A percentile compares a stretch with the other conserved stretches of the same genome.
Conservation (phyloP, 768 basidiomycete species). For the Suillus subaureus region DNA sequence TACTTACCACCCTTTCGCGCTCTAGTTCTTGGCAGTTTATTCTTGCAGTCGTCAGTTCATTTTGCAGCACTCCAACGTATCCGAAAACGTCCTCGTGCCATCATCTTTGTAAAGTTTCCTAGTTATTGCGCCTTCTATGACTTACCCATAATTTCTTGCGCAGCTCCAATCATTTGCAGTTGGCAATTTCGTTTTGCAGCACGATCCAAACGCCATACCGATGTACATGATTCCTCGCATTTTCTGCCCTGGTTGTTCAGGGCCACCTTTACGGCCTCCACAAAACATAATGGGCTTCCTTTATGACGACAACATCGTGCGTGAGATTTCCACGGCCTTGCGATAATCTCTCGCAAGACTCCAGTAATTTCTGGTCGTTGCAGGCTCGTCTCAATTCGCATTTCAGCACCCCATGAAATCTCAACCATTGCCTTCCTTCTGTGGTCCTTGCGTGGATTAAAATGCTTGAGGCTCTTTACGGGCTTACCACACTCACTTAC, state of each 20-base stretch:
- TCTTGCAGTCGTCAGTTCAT: slow-evolving; percentile 3
- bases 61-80: neutral
- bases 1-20: slow-evolving; percentile 19
- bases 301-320: neutral
- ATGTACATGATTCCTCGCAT: neutral
- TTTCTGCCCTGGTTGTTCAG: neutral
- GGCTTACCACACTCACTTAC: neutral
- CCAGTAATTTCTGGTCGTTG: neutral
- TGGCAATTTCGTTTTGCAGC: neutral
- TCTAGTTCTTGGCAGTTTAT: slow-evolving; percentile 6
- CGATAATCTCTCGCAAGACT: neutral
- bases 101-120: neutral
- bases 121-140: neutral
- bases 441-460: neutral
- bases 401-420: neutral
- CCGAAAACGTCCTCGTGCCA: neutral
- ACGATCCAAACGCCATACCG: neutral
- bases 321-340: neutral
- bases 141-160: neutral
- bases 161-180: neutral
- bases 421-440: neutral
- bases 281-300: neutral
- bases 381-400: neutral
- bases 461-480: neutral
- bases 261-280: neutral